These are phyloP conservation scores for Arxiozyma slooffiae DNA, from an alignment of 1,139 yeast genomes.

Conservation along the genomic window DNA sequence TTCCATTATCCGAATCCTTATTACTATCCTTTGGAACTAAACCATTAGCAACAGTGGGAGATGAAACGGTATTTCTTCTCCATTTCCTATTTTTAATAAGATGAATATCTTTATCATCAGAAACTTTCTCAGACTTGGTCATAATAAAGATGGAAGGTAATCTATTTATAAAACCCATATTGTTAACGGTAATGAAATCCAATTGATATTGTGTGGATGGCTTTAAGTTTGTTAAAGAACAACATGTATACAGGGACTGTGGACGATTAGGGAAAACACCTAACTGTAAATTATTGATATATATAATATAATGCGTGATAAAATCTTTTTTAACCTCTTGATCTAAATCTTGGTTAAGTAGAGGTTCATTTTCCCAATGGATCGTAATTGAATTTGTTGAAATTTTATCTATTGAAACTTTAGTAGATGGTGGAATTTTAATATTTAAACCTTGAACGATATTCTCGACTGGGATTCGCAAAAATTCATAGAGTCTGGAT, in stretches of 20 bases:
- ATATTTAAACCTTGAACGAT: slow-evolving; percentile 44
- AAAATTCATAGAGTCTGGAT: slow-evolving; percentile 22
- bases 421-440: slow-evolving; percentile 48
- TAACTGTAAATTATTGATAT: slow-evolving; percentile 24
- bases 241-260: slow-evolving; percentile 30
- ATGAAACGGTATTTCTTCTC: slow-evolving; percentile 18
- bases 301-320: slow-evolving; percentile 24
- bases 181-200: slow-evolving; percentile 46
- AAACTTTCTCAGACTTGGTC: slow-evolving; percentile 25
- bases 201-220: slow-evolving; percentile 45
- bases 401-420: slow-evolving; percentile 47
- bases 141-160: slow-evolving; percentile 38
- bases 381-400: slow-evolving; percentile 40
- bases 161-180: slow-evolving; percentile 38
- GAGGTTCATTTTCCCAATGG: slow-evolving; percentile 45
- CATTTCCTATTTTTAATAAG: slow-evolving; percentile 13
- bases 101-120: slow-evolving; percentile 3
- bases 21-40: not conserved
- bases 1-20: not conserved
- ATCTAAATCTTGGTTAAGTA: not conserved
- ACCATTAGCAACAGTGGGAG: slow-evolving; percentile 1
- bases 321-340: slow-evolving; percentile 3
- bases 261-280: slow-evolving; percentile 27
- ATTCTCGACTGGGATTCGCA: slow-evolving; percentile 39
- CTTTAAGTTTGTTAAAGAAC: slow-evolving; percentile 37